Evolutionary conservation across 2,329 filamentous ascomycete species (phyloP).

Genomic region (Mollisia scopiformis): DNA sequence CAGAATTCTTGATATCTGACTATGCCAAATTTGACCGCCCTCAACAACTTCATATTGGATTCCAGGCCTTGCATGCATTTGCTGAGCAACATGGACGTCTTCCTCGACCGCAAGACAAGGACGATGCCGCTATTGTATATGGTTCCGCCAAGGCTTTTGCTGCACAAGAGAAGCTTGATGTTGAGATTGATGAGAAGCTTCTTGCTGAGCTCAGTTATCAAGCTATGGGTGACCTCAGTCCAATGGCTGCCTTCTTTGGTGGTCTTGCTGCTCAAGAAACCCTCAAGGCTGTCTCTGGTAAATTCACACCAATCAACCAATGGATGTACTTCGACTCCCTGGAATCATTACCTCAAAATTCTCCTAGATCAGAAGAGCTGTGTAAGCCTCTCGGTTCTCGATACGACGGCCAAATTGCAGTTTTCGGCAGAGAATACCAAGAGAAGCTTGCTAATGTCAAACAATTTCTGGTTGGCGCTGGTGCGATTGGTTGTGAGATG

Average conservation of each 20-base stretch:
- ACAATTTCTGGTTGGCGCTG: slow-evolving; percentile 93
- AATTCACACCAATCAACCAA: slow-evolving; percentile 94
- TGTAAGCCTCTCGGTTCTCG: slow-evolving; percentile 85
- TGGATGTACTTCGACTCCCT: slow-evolving; percentile 98
- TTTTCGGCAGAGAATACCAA: slow-evolving; percentile 92
- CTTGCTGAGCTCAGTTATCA: slow-evolving; percentile 94
- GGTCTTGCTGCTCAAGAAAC: slow-evolving; percentile 93
- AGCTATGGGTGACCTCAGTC: slow-evolving; percentile 85
- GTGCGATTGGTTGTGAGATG: slow-evolving; percentile 98
- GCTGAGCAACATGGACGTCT: slow-evolving; percentile 73
- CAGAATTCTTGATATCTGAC: slow-evolving; percentile 89
- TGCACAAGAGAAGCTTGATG: slow-evolving; percentile 72
- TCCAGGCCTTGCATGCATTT: slow-evolving; percentile 91
- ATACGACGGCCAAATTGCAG: slow-evolving; percentile 96
- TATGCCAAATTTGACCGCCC: slow-evolving; percentile 98
- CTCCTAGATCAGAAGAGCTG: slow-evolving; percentile 77
- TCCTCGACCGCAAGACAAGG: slow-evolving; percentile 81
- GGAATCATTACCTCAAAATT: slow-evolving; percentile 84
- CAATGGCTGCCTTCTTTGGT: slow-evolving; percentile 94
- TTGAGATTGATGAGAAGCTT: slow-evolving; percentile 90
- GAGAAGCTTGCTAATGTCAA: slow-evolving; percentile 89
- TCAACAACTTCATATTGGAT: slow-evolving; percentile 85
- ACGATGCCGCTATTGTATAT: slow-evolving; percentile 79
- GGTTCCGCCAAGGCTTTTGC: slow-evolving; percentile 76
- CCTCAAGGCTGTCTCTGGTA: slow-evolving; percentile 94